Evolutionary conservation across 2,329 filamentous ascomycete species (phyloP), one percentile per base, ranked within the genome.

Genomic region (Cordyceps tenuipes): DNA sequence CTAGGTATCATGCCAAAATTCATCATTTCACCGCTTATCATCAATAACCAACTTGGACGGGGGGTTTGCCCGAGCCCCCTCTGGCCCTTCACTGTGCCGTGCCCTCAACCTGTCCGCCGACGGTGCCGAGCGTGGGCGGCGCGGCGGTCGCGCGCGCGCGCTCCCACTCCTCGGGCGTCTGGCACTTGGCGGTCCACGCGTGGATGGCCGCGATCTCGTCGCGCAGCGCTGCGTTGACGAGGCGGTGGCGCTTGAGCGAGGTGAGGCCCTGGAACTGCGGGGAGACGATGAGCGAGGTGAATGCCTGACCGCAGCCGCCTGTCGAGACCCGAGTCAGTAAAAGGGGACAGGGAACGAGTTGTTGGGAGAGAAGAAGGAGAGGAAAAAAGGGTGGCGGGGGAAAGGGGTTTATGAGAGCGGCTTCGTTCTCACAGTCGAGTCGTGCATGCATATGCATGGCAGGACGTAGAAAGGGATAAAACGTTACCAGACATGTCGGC

Each of bases 101-200:
- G 5, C 69, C 68, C 61, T 76, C 71, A 3, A 79, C 77, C 54
- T 74, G 73, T 0, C 76, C 77, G 1, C 66, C 73, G 0, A 76
- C 72, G 0, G 77, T 79, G 8, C 78, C 77, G 15, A 78, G 74
- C 62, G 78, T 58, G 0, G 76, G 73, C 44, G 76, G 77, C 64
- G 61, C 71, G 8, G 69, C 67, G 6, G 68, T 68, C 26, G 72
- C 73, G 66, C 70, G 72, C 73, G 88, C 82, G 73, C 83, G 85
- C 76, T 90, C 84, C 85, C 89, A 96, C 77, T 97, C 90, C 68
- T 91, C 90, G 0, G 90, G 90, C 9, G 92, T 97, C 77, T 91
- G 89, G 73, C 92, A 96, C 76, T 91, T 95, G 31, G 91, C 90
- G 60, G 90, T 95, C 92, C 92, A 97, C 44, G 92, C 92, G 77